These are phyloP conservation scores for Clohesyomyces aquaticus DNA, from an alignment of 495 filamentous ascomycete genomes.

Conservation along the genomic window DNA sequence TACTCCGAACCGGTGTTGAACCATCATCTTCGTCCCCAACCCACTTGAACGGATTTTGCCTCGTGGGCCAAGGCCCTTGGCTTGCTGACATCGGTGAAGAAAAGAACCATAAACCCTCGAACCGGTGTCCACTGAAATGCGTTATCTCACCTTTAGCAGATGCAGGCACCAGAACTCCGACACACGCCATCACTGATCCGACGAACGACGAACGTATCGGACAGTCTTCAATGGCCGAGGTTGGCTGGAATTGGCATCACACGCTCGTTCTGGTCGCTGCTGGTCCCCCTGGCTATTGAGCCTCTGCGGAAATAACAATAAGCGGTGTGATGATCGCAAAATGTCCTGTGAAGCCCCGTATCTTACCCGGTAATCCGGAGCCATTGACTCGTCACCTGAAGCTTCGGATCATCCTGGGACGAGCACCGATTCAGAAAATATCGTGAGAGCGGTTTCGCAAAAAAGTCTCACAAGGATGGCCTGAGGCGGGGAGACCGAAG, in stretches of 20 bases:
- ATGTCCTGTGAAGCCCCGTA: background rate
- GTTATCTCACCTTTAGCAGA: background rate
- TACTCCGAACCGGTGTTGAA: slow-evolving; percentile 7
- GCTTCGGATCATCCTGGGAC: background rate
- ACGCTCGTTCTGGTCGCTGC: background rate
- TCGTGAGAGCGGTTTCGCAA: background rate
- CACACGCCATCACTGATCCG: background rate
- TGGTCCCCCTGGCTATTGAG: no score
- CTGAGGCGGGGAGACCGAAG: background rate
- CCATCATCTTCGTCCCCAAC: background rate
- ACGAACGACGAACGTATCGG: background rate
- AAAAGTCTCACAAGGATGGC: background rate
- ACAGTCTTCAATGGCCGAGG: no score
- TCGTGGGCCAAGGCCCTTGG: slow-evolving; percentile 2
- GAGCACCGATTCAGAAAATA: background rate
- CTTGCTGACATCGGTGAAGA: slow-evolving; percentile 29
- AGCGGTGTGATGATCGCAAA: background rate
- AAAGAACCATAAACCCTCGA: background rate
- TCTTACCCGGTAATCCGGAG: background rate
- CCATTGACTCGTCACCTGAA: background rate
- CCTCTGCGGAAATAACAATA: background rate
- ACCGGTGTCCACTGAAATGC: background rate
- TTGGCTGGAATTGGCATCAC: background rate
- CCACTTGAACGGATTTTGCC: background rate
- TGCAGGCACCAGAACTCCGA: slow-evolving; percentile 14